Conservation (phyloP, 169 alveolate genomes). For the Neospora caninum region DNA sequence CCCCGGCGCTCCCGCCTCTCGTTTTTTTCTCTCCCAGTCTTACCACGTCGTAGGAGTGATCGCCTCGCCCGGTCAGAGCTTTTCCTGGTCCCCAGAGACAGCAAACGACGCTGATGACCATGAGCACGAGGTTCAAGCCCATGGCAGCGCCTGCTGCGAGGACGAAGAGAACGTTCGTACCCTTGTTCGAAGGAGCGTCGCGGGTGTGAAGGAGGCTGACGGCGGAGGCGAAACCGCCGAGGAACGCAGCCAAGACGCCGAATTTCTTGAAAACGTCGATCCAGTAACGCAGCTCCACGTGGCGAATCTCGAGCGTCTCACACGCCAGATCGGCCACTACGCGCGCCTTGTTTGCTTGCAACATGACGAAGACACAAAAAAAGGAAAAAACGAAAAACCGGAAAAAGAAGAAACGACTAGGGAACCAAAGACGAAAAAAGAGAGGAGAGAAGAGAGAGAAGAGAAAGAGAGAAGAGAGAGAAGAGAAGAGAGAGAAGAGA, state of each 20-base stretch:
- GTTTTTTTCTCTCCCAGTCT: neutral
- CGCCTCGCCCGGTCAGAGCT: constrained; percentile 63
- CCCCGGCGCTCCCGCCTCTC: no score
- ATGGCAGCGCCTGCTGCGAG: constrained; percentile 43
- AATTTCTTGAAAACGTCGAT: constrained; percentile 52
- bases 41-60: constrained; percentile 38
- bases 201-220: constrained; percentile 31
- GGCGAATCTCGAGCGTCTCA: constrained; percentile 49
- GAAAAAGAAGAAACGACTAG: no score
- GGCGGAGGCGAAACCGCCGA: constrained; percentile 65
- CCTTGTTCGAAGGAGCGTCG: neutral
- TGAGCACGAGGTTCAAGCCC: constrained; percentile 51
- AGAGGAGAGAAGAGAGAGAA: no score
- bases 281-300: constrained; percentile 64
- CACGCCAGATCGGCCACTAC: constrained; percentile 45
- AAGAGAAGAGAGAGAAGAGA: no score
- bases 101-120: constrained; percentile 38
- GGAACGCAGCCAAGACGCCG: constrained; percentile 41
- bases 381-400: neutral
- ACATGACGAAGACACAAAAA: constrained; percentile 21
- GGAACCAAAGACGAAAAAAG: no score
- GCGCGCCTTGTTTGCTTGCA: constrained; percentile 63
- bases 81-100: constrained; percentile 62
- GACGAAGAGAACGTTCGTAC: constrained; percentile 17
- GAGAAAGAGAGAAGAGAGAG: no score